phyloP scores from a whole-genome alignment of 495 filamentous ascomycete species.

The Physcia stellaris region DNA sequence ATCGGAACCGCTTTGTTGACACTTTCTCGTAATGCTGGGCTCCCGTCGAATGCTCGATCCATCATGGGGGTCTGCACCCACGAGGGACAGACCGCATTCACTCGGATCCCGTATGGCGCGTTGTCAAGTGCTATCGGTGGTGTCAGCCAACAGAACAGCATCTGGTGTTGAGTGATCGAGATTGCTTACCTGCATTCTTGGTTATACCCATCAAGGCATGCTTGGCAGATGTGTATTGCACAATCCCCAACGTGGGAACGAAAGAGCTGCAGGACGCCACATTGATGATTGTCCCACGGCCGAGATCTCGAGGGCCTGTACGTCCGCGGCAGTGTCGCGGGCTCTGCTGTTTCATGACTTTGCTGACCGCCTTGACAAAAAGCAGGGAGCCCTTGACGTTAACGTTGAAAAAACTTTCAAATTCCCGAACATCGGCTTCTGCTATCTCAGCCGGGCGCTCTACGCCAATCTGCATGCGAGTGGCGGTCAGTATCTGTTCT shows the following conservation, averaged over 20 bases:
- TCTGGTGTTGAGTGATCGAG: background rate
- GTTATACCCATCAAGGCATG: slow-evolving; percentile 36
- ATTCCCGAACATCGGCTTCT: too few species aligned
- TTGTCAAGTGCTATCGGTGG: slow-evolving; percentile 21
- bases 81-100: slow-evolving; percentile 31
- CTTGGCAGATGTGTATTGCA: slow-evolving; percentile 33
- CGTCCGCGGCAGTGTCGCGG: slow-evolving; percentile 1
- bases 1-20: slow-evolving; percentile 17
- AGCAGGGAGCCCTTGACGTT: slow-evolving; percentile 17
- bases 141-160: background rate
- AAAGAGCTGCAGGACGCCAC: slow-evolving; percentile 31
- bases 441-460: too few species aligned
- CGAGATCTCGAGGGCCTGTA: slow-evolving; percentile 9
- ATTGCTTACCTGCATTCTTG: slow-evolving; percentile 27
- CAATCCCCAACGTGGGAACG: slow-evolving; percentile 18
- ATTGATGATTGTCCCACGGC: slow-evolving; percentile 34
- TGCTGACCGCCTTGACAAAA: slow-evolving; percentile 4
- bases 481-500: too few species aligned
- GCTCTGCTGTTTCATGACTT: slow-evolving; percentile 11
- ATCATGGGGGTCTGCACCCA: slow-evolving; percentile 30
- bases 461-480: too few species aligned
- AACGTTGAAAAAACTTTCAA: slow-evolving; percentile 5
- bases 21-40: slow-evolving; percentile 12
- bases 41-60: slow-evolving; percentile 16
- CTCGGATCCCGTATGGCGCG: slow-evolving; percentile 20